Base-by-base conservation (phyloP, 106 monocot genomes). In the Chionographis japonica region DNA sequence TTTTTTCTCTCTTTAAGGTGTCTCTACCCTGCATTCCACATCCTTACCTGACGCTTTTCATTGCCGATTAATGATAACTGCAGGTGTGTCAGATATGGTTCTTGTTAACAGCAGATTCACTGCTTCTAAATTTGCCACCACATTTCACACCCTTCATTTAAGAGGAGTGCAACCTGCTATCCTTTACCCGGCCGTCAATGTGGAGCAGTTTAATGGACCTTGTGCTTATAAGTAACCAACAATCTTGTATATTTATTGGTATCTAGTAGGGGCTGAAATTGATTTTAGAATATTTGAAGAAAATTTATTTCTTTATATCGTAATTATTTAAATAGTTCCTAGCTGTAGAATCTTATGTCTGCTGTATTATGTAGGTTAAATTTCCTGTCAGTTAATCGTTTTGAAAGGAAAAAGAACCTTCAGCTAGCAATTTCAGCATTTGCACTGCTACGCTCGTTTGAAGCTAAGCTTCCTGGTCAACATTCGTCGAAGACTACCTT, bases 331-430 rank as follows among this genome's bases (percentile, higher is more conserved):
- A 52, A 43, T 40, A 9, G 35, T 37, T 38, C 39, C 12, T 65
- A 19, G 11, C 52, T 43, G 46, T 46, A 46, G 9, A 46, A 46
- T 6, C 46, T 46, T 46, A 46, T 10, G 9, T 46, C 8, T 35
- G 5, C 14, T 62, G 11, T 19, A 18, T 57, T 82, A 27, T 66
- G 50, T 55, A 97, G 97, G 82, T 77, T 89, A 53, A 97, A 92
- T 83, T 97, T 92, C 63, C 89, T 97, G 61, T 92, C 97, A 7
- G 76, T 97, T 61, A 97, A 97, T 68, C 92, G 97, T 43, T 97
- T 97, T 89, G 97, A 97, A 80, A 82, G 97, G 57, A 97, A 97
- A 77, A 97, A 97, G 84, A 97, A 97, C 63, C 78, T 97, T 74
- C 78, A 85, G 57, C 66, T 97, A 53, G 97, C 97, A 55, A 97